Evolutionary conservation across 2,329 filamentous ascomycete genomes (phyloP), one percentile per base, ranked within the genome.

Genomic region (Hypoxylon sp.): DNA sequence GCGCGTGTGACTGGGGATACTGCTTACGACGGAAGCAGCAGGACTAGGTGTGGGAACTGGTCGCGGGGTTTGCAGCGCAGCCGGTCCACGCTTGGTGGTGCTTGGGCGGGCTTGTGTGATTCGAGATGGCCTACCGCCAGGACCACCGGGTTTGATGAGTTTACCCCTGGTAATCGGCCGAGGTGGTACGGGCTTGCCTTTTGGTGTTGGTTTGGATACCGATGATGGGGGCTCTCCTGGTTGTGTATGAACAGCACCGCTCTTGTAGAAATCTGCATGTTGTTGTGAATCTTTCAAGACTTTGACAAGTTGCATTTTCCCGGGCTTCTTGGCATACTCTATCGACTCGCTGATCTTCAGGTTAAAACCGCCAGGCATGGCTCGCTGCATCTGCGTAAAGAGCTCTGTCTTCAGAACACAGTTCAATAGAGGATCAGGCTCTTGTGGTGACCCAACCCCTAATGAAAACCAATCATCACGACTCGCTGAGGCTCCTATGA

Each of bases 401-500:
- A 99, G 87, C 67, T 99, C 94, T 0, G 94, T 99, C 78, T 99
- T 99, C 72, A 99, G 86, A 13, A 97, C 77, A 67, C 94, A 99
- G 73, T 87, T 96, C 65, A 99, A 73, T 15, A 99, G 79, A n/a
- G 94, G 91, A 71, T 99, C 94, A 0, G 94, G 81, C 69, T 97
- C 93, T 67, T 96, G 91, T 6, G 87, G 87, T 21, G 92, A 92
- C n/a, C 90, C 91, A 32, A 95, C 81, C 2, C 92, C 90, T 25
- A 99, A 78, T 1, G 93, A 91, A 71, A 99, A 97, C 94, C 94
- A 99, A 72, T 99, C 94, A 64, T 99, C 94, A 59, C 90, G 90
- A 54, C 89, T 75, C 11, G 82, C 90, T 2, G 93, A 97, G 4
- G 83, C 78, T 64, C 90, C 85, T 60, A 99, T 78, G 66, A 88